Evolutionary conservation across 1,284 basidiomycete genomes (phyloP).

Genomic region (Bondarzewia mesenterica): DNA sequence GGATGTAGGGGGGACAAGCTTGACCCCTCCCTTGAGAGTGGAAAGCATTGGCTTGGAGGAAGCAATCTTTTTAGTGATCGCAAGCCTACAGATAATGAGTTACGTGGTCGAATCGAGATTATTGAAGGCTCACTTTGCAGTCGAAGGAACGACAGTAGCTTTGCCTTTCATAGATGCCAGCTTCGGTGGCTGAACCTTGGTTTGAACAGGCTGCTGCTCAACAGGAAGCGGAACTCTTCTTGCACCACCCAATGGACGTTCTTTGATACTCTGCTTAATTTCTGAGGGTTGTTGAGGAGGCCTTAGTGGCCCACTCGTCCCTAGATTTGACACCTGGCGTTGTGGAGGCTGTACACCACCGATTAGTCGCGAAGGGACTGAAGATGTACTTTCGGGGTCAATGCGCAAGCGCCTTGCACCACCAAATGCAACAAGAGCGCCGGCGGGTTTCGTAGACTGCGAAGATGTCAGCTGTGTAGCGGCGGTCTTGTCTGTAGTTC

Average conservation of each 20-base stretch:
- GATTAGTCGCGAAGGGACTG: not conserved
- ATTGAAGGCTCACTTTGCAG: not conserved
- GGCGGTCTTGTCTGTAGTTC: not conserved
- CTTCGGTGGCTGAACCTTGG: slow-evolving; percentile 5
- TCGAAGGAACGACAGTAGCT: not conserved
- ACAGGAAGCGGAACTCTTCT: slow-evolving; percentile 25
- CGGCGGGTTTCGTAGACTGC: not conserved
- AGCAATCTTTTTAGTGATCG: not conserved
- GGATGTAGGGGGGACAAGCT: not conserved
- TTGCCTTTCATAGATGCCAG: not conserved
- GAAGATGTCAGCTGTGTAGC: not conserved
- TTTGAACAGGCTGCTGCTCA: not conserved
- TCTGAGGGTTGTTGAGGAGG: not conserved
- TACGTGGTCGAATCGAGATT: too few species aligned
- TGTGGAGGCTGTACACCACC: not conserved
- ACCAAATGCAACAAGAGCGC: not conserved
- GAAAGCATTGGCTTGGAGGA: not conserved
- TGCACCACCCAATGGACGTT: slow-evolving; percentile 20
- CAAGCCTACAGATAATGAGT: not conserved
- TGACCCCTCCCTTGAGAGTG: not conserved
- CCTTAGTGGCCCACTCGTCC: not conserved
- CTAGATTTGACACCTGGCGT: not conserved
- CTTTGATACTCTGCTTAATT: slow-evolving; percentile 3
- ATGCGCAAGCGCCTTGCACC: not conserved
- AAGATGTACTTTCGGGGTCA: not conserved